Base-by-base conservation (phyloP, 2,329 filamentous ascomycete species). In the Dendryphion nanum region DNA sequence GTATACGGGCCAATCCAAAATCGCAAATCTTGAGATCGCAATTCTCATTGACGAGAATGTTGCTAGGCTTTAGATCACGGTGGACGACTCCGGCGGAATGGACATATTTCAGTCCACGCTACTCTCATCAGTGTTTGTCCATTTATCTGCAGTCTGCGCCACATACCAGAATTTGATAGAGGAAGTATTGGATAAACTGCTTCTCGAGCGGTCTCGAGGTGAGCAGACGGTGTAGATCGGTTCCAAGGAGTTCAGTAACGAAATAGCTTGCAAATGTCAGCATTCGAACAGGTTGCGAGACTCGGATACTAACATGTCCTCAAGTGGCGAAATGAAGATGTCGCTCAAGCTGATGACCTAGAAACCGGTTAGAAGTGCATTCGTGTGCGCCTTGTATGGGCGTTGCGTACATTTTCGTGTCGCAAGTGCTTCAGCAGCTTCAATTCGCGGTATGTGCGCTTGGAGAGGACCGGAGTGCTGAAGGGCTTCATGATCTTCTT, bases 401-500 rank as follows among this genome's bases (percentile, higher is more conserved):
- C 5, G 8, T 8, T 45, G 44, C 75, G 47, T 69, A 95, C 91
- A 73, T 98, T 98, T 73, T 98, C 93, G 68, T 98, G 93, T 64
- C 84, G 84, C 45, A 98, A 76, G 64, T 98, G 93, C 76, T 97
- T 98, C 61, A 98, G 76, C 48, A 98, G 80, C 76, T 97, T 98
- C 64, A 98, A 75, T 70, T 98, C 93, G 63, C 93, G 84, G 69
- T 98, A 98, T 52, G 93, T 98, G 64, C 93, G 82, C 77, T 98
- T 98, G 42, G 93, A 93, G 33, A 98, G 78, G 42, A 98, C 93
- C 1, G 93, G 90, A n/a, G 93, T 98, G 77, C 90, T 96, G 73
- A 98, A 98, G 7, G 93, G 93, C 77, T 97, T 98, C 91, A 98
- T 97, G 64, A 98, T 98, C 81, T 98, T 98, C 81, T 98, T 98